Evolutionary conservation across 257 asterid species (phyloP), one percentile per base, ranked within the genome.

Genomic region (Linderniella brevidens): DNA sequence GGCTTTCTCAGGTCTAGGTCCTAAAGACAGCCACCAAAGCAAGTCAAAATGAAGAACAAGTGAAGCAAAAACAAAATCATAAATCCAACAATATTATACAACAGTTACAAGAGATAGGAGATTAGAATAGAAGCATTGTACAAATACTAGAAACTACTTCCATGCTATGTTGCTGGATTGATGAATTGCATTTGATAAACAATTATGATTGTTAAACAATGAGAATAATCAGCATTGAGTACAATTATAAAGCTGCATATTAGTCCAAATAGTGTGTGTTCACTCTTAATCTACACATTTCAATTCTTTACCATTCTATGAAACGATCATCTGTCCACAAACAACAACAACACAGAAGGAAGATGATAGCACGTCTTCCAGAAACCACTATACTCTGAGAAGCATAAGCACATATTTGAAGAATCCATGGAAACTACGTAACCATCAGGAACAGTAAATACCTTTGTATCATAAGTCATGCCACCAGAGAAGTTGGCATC

Each of bases 1-100:
- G 86, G 84, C 64, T 65, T 75, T 46, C 54, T 70, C 68, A 82
- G 67, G 71, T 90, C 93, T 58, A 90, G 94, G 68, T 82, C 96
- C 99, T 81, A 72, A 50, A 57, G 10, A 42, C 53, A 43, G 59
- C 38, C 41, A 59, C 14, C 48, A 20, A 48, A 15, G 46, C 41
- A 37, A 52, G 37, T 47, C 17, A 25, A 2, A 25, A 2, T 25
- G 6, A 39, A 3, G 43, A 10, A 39, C 43, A 39, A 2, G 15
- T 39, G 9, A 56, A 64, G 60, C 48, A 54, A 39, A 17, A 47
- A 41, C 48, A 48, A 36, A 35, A 51, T 44, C 43, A 13, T 43
- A 32, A 53, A 8, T 19, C 17, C 13, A 46, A 51, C 37, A 51
- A 7, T 19, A 11, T 16, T 56, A 51, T 54, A 46, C 50, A 43